These are phyloP conservation scores for Colletotrichum cereale DNA, from an alignment of 2,329 filamentous ascomycete species.

Conservation along the genomic window DNA sequence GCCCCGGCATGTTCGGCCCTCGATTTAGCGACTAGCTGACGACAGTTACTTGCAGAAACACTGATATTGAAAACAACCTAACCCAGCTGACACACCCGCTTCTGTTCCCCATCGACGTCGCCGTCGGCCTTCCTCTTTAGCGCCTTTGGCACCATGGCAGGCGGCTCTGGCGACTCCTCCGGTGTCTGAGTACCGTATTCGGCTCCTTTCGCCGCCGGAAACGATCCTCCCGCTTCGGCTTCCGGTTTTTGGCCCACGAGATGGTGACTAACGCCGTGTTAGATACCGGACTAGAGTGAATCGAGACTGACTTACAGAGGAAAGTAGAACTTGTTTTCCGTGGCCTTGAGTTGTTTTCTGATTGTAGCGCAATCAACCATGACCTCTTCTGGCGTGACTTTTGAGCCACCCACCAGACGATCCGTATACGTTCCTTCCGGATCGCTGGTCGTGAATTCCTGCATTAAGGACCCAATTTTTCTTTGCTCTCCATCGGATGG, in stretches of 20 bases:
- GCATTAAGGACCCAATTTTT: not conserved
- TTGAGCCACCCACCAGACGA: not conserved
- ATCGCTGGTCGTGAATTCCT: not conserved
- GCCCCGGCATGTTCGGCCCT: too few species aligned
- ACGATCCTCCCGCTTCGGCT: not conserved
- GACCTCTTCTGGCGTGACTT: not conserved
- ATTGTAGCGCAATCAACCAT: not conserved
- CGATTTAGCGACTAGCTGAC: too few species aligned
- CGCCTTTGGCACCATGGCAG: too few species aligned
- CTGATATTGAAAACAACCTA: too few species aligned
- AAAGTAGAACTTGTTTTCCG: not conserved
- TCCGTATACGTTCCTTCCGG: not conserved
- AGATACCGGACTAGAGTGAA: not conserved
- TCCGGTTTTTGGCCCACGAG: not conserved
- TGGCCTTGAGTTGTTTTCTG: not conserved
- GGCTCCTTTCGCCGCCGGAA: too few species aligned
- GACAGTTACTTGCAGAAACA: too few species aligned
- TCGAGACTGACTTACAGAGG: not conserved
- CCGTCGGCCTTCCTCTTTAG: too few species aligned
- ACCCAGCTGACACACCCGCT: too few species aligned
- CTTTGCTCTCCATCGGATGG: not conserved
- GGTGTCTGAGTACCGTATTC: too few species aligned
- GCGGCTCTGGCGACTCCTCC: too few species aligned
- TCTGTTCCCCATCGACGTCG: too few species aligned
- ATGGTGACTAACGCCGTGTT: not conserved